Evolutionary conservation across 1,284 basidiomycete genomes (phyloP).

Genomic region (Microbotryum violaceum): DNA sequence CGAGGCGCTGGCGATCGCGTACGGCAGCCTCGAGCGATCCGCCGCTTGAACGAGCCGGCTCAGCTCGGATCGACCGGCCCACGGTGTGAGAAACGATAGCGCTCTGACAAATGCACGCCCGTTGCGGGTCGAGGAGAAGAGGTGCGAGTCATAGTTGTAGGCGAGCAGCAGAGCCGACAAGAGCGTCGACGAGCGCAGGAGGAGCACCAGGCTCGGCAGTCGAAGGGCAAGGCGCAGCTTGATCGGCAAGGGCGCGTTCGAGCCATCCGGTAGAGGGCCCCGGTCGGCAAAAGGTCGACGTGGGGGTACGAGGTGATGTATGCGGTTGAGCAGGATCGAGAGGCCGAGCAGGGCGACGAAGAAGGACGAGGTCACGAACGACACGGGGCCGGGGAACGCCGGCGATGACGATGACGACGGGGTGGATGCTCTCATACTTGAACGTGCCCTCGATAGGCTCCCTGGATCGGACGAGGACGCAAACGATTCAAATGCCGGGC

Average conservation of each 20-base stretch:
- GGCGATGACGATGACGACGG: no score
- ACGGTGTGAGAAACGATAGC: neutral
- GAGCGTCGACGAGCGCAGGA: neutral
- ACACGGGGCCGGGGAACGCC: slow-evolving; percentile 12
- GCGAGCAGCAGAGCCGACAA: no score
- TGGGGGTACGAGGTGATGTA: slow-evolving; percentile 28
- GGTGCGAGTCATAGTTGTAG: no score
- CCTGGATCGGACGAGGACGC: no score
- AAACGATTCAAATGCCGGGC: no score
- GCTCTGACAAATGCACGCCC: neutral
- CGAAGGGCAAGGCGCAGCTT: slow-evolving; percentile 1
- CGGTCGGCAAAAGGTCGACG: neutral
- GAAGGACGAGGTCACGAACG: slow-evolving; percentile 21
- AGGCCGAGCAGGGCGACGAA: slow-evolving; percentile 15
- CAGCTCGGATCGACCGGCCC: slow-evolving; percentile 7
- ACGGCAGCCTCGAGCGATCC: neutral
- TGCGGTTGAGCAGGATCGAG: slow-evolving; percentile 24
- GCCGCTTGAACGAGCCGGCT: neutral
- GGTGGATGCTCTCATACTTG: no score
- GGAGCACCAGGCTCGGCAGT: slow-evolving; percentile 5
- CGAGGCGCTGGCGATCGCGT: neutral
- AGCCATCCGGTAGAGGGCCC: neutral
- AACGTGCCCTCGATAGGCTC: no score
- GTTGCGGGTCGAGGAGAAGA: neutral
- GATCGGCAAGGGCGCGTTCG: neutral